These are phyloP conservation scores for Pinus albicaulis DNA, from an alignment of 75 land plant species.

Conservation along the genomic window DNA sequence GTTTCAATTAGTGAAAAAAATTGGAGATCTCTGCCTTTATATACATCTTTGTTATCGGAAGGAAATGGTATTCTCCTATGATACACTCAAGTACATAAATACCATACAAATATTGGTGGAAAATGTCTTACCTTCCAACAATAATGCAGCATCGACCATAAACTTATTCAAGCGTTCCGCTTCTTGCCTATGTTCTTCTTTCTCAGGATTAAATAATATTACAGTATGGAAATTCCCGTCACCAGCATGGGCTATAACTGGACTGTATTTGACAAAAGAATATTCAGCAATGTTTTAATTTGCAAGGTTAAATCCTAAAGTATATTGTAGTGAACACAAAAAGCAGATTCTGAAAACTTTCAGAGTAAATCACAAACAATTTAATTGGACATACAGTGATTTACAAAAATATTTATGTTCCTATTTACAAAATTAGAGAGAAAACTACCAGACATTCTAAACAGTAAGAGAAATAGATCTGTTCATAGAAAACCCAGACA, in stretches of 20 bases:
- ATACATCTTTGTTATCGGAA: too few relatives aligned
- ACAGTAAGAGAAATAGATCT: neutral
- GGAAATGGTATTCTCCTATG: too few relatives aligned
- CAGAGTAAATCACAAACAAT: neutral
- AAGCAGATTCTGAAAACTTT: neutral
- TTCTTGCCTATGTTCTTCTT: conserved; percentile 72
- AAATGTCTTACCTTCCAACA: conserved; percentile 76
- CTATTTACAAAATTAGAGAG: neutral
- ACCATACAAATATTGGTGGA: too few relatives aligned
- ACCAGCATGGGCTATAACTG: conserved; percentile 96
- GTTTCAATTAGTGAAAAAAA: too few relatives aligned
- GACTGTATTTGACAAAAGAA: conserved; percentile 36
- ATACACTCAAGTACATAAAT: too few relatives aligned
- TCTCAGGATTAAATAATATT: conserved; percentile 80
- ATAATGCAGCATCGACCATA: conserved; percentile 84
- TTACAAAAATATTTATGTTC: neutral
- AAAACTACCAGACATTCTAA: neutral
- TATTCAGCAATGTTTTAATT: neutral
- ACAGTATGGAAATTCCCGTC: conserved; percentile 97
- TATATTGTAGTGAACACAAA: neutral
- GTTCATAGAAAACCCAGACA: neutral
- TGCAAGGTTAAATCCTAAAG: neutral
- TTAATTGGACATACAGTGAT: neutral
- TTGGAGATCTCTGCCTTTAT: too few relatives aligned
- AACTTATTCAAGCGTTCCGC: conserved; percentile 68